A percentile compares a stretch with the other conserved stretches of the same genome.
Conservation (phyloP, 768 basidiomycete species). For the Mycena alexandri region DNA sequence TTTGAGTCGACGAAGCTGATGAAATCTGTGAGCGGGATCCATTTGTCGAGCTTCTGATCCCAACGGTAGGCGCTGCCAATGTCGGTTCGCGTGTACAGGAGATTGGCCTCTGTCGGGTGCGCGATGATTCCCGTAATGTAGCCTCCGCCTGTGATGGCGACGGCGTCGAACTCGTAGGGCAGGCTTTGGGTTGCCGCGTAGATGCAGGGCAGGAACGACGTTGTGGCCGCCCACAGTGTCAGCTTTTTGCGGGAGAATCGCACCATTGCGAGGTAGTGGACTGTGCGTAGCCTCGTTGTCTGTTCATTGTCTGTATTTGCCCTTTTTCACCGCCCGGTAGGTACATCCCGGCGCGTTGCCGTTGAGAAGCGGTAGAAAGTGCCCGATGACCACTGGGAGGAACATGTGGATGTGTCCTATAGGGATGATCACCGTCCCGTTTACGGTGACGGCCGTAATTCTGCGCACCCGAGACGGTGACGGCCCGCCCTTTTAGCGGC, state of each 20-base stretch:
- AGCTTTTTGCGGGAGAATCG: slow-evolving; percentile 20
- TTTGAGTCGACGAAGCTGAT: slow-evolving; percentile 20
- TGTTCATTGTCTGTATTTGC: slow-evolving; percentile 17
- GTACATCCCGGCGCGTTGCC: slow-evolving; percentile 9
- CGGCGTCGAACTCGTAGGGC: slow-evolving; percentile 17
- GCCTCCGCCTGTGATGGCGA: slow-evolving; percentile 20
- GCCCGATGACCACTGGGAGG: slow-evolving; percentile 16
- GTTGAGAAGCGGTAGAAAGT: slow-evolving; percentile 19
- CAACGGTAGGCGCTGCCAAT: slow-evolving; percentile 19
- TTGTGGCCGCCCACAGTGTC: slow-evolving; percentile 16
- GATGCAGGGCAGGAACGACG: slow-evolving; percentile 15
- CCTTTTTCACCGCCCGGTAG: slow-evolving; percentile 17
- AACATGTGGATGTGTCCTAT: too few species aligned
- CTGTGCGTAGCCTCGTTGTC: slow-evolving; percentile 17
- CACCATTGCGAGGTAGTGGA: slow-evolving; percentile 17
- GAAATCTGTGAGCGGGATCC: slow-evolving; percentile 21
- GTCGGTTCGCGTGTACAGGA: slow-evolving; percentile 21
- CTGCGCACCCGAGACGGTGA: too few species aligned
- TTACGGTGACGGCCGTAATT: slow-evolving; percentile 8
- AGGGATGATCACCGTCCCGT: slow-evolving; percentile 1
- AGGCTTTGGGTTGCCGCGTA: slow-evolving; percentile 19
- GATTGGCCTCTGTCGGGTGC: slow-evolving; percentile 17
- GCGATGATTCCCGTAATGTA: slow-evolving; percentile 20
- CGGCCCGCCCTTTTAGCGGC: too few species aligned
- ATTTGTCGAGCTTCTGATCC: slow-evolving; percentile 18